phyloP scores from a whole-genome alignment of 2,329 filamentous ascomycete species.

The Fusarium sp. region DNA sequence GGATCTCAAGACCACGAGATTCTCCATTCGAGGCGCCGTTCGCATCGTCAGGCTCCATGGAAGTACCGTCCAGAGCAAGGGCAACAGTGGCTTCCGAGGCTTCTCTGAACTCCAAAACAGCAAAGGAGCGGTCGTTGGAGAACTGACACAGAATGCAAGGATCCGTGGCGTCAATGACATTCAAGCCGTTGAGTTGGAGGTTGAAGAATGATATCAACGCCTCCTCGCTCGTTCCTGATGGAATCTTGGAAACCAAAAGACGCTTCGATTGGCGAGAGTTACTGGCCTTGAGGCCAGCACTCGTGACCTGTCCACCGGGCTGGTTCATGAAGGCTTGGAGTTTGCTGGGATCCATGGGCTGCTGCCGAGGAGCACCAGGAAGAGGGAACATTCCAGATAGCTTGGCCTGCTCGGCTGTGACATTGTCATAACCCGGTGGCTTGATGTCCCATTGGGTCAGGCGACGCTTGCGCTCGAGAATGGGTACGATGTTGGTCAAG shows the following conservation, averaged over 20 bases:
- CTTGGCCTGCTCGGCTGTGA: slow-evolving; percentile 98
- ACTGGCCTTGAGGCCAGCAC: slow-evolving; percentile 86
- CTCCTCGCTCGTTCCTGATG: slow-evolving; percentile 78
- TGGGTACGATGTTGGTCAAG: slow-evolving; percentile 83
- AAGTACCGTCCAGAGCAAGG: slow-evolving; percentile 87
- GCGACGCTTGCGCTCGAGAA: slow-evolving; percentile 88
- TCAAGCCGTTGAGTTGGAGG: slow-evolving; percentile 94
- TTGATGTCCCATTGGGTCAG: slow-evolving; percentile 99
- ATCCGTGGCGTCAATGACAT: slow-evolving; percentile 84
- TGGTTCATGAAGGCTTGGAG: slow-evolving; percentile 97
- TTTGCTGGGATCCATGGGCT: slow-evolving; percentile 93
- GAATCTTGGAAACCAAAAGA: slow-evolving; percentile 87
- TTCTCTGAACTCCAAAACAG: slow-evolving; percentile 90
- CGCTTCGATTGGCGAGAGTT: slow-evolving; percentile 96
- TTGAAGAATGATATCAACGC: slow-evolving; percentile 89
- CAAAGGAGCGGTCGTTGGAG: slow-evolving; percentile 81
- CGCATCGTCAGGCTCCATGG: slow-evolving; percentile 80
- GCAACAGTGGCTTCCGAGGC: slow-evolving; percentile 90
- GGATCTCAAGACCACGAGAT: slow-evolving; percentile 75
- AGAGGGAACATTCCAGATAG: slow-evolving; percentile 99
- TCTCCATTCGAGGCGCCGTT: slow-evolving; percentile 64
- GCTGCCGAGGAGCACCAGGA: slow-evolving; percentile 92
- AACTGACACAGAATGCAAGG: slow-evolving; percentile 88
- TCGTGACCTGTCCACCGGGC: slow-evolving; percentile 76
- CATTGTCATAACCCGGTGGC: slow-evolving; percentile 96